A percentile compares a stretch with the other conserved stretches of the same genome.
These are phyloP conservation scores for Eimeria tenella DNA, from an alignment of 169 alveolate species.

Conservation along the genomic window DNA sequence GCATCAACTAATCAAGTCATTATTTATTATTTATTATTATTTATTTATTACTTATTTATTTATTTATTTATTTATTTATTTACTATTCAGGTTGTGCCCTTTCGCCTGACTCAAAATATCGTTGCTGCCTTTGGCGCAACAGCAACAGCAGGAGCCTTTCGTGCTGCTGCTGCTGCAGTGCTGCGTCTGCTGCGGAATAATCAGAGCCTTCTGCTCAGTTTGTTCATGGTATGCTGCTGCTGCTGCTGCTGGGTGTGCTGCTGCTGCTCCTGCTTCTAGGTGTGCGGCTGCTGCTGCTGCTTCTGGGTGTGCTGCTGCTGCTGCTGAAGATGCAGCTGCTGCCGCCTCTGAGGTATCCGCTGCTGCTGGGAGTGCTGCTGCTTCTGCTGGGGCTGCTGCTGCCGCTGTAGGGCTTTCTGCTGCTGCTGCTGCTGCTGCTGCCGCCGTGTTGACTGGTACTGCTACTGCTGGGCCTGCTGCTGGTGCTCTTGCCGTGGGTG, in stretches of 20 bases:
- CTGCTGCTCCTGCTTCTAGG: too few species aligned
- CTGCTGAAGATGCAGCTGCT: too few species aligned
- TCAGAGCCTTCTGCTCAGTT: slow-evolving; percentile 78
- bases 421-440: neutral
- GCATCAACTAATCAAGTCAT: too few species aligned
- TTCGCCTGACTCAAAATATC: slow-evolving; percentile 97
- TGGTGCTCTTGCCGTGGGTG: neutral
- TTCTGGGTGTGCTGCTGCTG: too few species aligned
- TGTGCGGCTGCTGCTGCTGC: too few species aligned
- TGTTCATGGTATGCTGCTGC: slow-evolving; percentile 60
- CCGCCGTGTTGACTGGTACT: neutral
- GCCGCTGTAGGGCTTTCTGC: neutral
- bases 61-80: neutral
- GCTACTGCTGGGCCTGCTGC: neutral
- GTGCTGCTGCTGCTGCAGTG: slow-evolving; percentile 75
- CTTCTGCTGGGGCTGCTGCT: neutral
- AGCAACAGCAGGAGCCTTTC: slow-evolving; percentile 78
- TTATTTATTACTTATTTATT: too few species aligned
- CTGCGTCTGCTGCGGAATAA: slow-evolving; percentile 81
- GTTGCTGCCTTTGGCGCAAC: slow-evolving; percentile 95
- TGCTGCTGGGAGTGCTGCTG: too few species aligned
- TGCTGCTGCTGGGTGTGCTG: neutral
- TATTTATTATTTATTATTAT: too few species aligned
- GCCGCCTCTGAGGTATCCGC: too few species aligned
- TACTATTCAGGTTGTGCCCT: slow-evolving; percentile 93